These are phyloP conservation scores for Fusarium sp. DNA, from an alignment of 2,329 filamentous ascomycete genomes.

Conservation along the genomic window DNA sequence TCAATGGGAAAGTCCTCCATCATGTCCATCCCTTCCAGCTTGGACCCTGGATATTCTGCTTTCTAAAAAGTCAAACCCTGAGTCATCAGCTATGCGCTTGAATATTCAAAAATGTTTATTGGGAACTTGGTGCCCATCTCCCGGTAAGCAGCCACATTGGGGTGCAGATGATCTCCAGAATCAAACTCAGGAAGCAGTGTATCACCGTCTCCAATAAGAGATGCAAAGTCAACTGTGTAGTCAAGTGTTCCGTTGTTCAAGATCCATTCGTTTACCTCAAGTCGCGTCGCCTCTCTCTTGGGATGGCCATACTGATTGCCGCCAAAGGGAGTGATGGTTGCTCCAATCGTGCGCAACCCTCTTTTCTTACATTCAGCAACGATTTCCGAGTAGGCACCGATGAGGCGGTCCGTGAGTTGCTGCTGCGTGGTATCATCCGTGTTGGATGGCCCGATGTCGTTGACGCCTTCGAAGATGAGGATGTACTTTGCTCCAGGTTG, in stretches of 20 bases:
- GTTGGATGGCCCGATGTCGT: conserved; percentile 26
- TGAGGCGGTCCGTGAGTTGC: conserved; percentile 6
- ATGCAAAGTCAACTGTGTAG: conserved; percentile 32
- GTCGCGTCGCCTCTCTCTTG: conserved; percentile 18
- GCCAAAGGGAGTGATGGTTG: conserved; percentile 26
- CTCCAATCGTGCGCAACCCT: conserved; percentile 18
- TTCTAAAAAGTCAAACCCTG: no score
- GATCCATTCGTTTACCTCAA: conserved; percentile 33
- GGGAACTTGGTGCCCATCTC: conserved; percentile 31
- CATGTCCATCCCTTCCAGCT: no score
- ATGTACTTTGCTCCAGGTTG: conserved; percentile 29
- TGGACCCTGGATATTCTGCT: no score
- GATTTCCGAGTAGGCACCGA: conserved; percentile 22
- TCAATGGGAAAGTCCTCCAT: no score
- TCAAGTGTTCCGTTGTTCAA: conserved; percentile 25
- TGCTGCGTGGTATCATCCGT: conserved; percentile 22
- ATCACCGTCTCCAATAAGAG: conserved; percentile 29
- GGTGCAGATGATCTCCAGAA: conserved; percentile 33
- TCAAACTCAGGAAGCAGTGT: conserved; percentile 28
- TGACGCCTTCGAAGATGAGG: conserved; percentile 27
- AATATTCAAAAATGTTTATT: background rate
- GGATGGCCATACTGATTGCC: conserved; percentile 31
- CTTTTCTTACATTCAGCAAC: conserved; percentile 7
- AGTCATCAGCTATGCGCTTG: no score
- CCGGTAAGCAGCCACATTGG: conserved; percentile 29